These are phyloP conservation scores for Fusarium nematophilum DNA, from an alignment of 2,329 filamentous ascomycete genomes.

Conservation along the genomic window DNA sequence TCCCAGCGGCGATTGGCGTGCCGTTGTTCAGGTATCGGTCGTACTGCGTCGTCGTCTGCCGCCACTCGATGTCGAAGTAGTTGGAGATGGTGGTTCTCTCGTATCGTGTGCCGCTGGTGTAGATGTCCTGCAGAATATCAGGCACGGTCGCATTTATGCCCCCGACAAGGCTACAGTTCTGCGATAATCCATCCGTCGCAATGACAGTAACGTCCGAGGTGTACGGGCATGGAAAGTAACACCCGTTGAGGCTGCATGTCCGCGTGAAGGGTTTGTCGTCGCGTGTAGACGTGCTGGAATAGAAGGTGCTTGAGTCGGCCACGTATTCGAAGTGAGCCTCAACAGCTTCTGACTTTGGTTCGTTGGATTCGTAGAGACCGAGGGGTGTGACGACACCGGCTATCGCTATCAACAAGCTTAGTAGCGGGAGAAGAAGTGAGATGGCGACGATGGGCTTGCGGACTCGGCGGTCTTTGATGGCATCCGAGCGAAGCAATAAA, in stretches of 20 bases:
- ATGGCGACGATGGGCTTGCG: constrained; percentile 6
- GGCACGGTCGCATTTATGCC: constrained; percentile 11
- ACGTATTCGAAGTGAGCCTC: constrained; percentile 10
- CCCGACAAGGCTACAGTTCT: neutral
- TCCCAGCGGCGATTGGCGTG: constrained; percentile 2
- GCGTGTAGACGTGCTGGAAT: constrained; percentile 8
- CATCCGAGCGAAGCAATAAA: constrained; percentile 13
- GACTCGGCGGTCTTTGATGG: constrained; percentile 8
- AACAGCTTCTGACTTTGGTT: neutral
- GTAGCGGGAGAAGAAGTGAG: constrained; percentile 4
- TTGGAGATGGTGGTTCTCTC: constrained; percentile 16
- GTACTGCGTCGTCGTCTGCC: constrained; percentile 11
- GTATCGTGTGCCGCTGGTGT: constrained; percentile 12
- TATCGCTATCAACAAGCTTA: constrained; percentile 5
- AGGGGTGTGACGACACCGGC: constrained; percentile 21
- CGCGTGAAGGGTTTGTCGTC: constrained; percentile 10
- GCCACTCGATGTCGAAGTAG: constrained; percentile 27
- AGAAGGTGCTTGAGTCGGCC: constrained; percentile 16
- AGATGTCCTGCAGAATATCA: constrained; percentile 11
- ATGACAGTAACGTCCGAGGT: constrained; percentile 8
- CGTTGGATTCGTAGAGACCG: constrained; percentile 19
- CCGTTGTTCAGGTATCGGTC: constrained; percentile 5
- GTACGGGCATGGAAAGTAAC: constrained; percentile 15
- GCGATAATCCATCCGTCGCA: neutral
- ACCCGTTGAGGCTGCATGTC: neutral